Conservation (phyloP, 2,329 filamentous ascomycete species). For the Penicillium hesseltinei region DNA sequence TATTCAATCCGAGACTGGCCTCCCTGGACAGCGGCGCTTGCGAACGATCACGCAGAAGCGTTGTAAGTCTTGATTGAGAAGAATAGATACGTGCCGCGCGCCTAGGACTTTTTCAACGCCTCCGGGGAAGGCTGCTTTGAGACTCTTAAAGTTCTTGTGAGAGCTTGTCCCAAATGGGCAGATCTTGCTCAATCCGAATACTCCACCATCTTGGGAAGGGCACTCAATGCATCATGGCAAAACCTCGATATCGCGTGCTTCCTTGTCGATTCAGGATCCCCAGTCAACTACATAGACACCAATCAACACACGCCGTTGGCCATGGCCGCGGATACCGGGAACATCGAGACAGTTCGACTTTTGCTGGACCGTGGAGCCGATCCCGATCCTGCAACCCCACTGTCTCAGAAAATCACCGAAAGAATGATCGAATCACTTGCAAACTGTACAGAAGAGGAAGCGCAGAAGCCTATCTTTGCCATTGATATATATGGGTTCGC, state of each 20-base stretch:
- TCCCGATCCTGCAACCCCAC: too few relatives aligned
- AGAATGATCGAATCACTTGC: conserved; percentile 27
- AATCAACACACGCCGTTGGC: too few relatives aligned
- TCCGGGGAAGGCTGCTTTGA: background rate
- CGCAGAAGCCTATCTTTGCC: conserved; percentile 47
- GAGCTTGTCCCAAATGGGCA: background rate
- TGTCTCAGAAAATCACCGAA: conserved; percentile 6
- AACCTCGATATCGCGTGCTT: too few relatives aligned
- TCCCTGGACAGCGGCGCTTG: too few relatives aligned
- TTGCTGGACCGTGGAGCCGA: too few relatives aligned
- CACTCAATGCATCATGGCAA: too few relatives aligned
- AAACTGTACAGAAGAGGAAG: conserved; percentile 31
- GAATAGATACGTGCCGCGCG: background rate
- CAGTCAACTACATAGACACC: too few relatives aligned
- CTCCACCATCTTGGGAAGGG: too few relatives aligned
- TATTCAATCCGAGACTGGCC: too few relatives aligned
- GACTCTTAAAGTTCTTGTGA: background rate
- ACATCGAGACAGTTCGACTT: too few relatives aligned
- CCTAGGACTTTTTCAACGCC: background rate
- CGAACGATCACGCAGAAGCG: background rate
- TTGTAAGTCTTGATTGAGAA: background rate
- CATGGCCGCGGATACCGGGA: too few relatives aligned
- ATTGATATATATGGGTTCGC: background rate
- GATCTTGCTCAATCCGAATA: background rate
- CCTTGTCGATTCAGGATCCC: too few relatives aligned